These are phyloP conservation scores for Lasiosphaeria ovina DNA, from an alignment of 495 filamentous ascomycete species.

Conservation along the genomic window DNA sequence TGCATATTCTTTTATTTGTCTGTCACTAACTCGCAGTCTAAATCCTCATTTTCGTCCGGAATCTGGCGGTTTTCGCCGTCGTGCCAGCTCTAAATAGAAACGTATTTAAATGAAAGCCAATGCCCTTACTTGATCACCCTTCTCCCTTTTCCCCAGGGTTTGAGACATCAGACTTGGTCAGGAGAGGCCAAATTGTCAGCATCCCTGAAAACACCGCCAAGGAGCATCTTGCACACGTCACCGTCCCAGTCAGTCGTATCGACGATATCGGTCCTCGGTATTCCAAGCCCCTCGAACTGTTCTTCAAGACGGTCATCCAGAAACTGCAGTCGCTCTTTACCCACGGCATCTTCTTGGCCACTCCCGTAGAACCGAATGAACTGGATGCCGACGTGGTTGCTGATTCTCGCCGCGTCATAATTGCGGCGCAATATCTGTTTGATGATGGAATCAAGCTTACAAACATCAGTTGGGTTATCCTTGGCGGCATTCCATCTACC, in stretches of 20 bases:
- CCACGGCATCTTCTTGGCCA: neutral
- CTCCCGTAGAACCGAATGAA: constrained; percentile 9
- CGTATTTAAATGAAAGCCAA: neutral
- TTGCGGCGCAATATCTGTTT: neutral
- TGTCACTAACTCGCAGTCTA: too few relatives aligned
- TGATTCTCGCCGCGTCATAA: neutral
- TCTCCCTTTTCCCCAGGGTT: neutral
- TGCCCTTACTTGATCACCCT: neutral
- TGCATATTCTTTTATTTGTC: too few relatives aligned
- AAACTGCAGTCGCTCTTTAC: neutral
- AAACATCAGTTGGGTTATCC: neutral
- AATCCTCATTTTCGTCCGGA: neutral
- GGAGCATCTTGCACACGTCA: constrained; percentile 5
- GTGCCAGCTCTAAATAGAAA: neutral
- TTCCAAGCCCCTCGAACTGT: neutral
- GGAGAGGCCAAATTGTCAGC: neutral
- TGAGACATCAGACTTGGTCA: neutral
- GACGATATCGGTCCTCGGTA: constrained; percentile 4
- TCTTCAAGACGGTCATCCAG: constrained; percentile 1
- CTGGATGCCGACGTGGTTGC: constrained; percentile 7
- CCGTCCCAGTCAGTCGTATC: constrained; percentile 12
- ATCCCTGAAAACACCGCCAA: constrained; percentile 4
- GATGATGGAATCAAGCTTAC: constrained; percentile 2
- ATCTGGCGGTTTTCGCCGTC: neutral
- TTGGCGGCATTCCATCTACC: constrained; percentile 1